phyloP scores from a whole-genome alignment of 2,329 filamentous ascomycete genomes.

The Ophiostoma ulmi region DNA sequence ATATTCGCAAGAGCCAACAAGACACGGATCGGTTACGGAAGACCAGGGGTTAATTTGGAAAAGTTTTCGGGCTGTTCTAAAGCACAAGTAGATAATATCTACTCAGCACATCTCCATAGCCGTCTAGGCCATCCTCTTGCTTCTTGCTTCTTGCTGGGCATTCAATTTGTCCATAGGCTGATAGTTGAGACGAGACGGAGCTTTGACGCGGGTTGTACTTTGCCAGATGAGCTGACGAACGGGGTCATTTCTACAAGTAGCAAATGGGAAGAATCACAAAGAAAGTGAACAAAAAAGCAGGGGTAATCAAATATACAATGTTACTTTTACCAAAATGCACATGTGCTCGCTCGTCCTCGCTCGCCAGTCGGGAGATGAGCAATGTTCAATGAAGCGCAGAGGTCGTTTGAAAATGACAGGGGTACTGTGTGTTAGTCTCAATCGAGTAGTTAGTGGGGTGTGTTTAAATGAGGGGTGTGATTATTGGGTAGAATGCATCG shows the following conservation, averaged over 20 bases:
- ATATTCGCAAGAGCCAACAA: not conserved
- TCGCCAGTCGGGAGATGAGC: constrained; percentile 13
- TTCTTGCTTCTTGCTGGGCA: not conserved
- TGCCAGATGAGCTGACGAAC: not conserved
- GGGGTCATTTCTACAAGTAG: not conserved
- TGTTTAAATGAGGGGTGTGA: constrained; percentile 14
- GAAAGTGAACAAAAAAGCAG: not conserved
- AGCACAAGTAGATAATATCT: not conserved
- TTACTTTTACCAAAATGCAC: not conserved
- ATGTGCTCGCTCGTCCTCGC: constrained; percentile 8
- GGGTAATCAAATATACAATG: not conserved
- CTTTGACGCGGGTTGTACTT: constrained; percentile 3
- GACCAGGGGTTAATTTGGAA: constrained; percentile 7
- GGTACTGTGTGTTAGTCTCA: constrained; percentile 4
- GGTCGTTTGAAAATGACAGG: constrained; percentile 1
- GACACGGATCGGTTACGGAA: not conserved
- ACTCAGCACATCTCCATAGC: not conserved
- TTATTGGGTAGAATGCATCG: not conserved
- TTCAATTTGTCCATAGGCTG: not conserved
- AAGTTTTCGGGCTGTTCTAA: not conserved
- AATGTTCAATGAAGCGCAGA: constrained; percentile 12
- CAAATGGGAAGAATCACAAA: not conserved
- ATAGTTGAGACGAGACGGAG: not conserved
- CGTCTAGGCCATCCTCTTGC: not conserved
- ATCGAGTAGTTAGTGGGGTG: not conserved